Evolutionary conservation across 805 yeast genomes (phyloP).

Genomic region (Kodamaea neixiangensis): DNA sequence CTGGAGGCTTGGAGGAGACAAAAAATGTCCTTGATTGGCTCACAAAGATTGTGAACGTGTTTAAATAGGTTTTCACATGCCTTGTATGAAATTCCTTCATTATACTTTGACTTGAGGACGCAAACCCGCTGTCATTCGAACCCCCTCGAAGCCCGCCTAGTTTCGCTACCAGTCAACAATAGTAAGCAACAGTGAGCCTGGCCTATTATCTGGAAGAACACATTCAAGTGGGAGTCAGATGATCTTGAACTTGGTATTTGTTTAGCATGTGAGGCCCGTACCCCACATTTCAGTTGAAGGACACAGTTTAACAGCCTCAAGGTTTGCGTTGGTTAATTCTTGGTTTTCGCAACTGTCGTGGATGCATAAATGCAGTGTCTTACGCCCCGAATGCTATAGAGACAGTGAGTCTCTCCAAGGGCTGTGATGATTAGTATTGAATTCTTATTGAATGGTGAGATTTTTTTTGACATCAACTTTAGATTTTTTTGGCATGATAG

Average conservation of each 20-base stretch:
- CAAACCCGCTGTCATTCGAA: neutral
- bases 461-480: too few relatives aligned
- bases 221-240: too few relatives aligned
- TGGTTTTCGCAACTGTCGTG: too few relatives aligned
- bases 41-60: neutral
- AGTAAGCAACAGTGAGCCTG: neutral
- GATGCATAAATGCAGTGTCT: too few relatives aligned
- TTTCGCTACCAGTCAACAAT: neutral
- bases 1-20: neutral
- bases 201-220: neutral
- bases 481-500: too few relatives aligned
- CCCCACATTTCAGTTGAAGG: neutral
- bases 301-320: too few relatives aligned
- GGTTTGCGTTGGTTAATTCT: too few relatives aligned
- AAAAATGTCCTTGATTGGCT: neutral
- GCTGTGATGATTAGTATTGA: too few relatives aligned
- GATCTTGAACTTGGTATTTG: too few relatives aligned
- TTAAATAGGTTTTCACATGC: neutral
- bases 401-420: too few relatives aligned
- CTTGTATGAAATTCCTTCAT: neutral
- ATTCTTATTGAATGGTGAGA: too few relatives aligned
- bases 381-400: too few relatives aligned
- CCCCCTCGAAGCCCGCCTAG: neutral
- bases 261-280: neutral
- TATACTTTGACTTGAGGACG: neutral